These are phyloP conservation scores for Galerina sulciceps DNA, from an alignment of 768 basidiomycete species.

Conservation along the genomic window DNA sequence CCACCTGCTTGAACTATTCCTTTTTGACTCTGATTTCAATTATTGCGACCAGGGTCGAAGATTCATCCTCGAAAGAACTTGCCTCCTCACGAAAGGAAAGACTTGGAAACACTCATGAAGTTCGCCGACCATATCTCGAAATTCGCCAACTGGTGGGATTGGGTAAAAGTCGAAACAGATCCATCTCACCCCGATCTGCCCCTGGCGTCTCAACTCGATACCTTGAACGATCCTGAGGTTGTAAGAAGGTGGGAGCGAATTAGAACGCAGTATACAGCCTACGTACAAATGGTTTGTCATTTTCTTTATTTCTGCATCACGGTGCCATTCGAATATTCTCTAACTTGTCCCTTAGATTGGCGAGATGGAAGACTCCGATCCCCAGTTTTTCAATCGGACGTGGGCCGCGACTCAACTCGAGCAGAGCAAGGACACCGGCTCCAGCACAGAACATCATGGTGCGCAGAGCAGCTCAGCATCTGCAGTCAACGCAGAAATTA, in stretches of 20 bases:
- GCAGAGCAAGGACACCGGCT: too few species aligned
- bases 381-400: conserved; percentile 4
- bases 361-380: conserved; percentile 12
- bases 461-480: too few species aligned
- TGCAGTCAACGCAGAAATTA: too few species aligned
- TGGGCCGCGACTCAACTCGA: too few species aligned
- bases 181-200: conserved; percentile 1
- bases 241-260: conserved; percentile 9
- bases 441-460: too few species aligned
- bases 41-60: background rate
- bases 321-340: background rate
- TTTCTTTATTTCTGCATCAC: too few species aligned
- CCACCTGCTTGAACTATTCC: too few species aligned
- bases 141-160: conserved; percentile 18
- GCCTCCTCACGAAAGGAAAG: background rate
- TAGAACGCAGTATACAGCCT: conserved; percentile 13
- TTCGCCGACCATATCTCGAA: conserved; percentile 11
- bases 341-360: background rate
- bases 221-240: conserved; percentile 1
- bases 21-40: background rate
- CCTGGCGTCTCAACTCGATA: conserved; percentile 3
- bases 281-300: conserved; percentile 13
- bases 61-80: background rate
- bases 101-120: conserved; percentile 7
- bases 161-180: conserved; percentile 14